Evolutionary conservation across 129 eudicot genomes (phyloP), one percentile per base, ranked within the genome.

Genomic region (Flaveria brownii): DNA sequence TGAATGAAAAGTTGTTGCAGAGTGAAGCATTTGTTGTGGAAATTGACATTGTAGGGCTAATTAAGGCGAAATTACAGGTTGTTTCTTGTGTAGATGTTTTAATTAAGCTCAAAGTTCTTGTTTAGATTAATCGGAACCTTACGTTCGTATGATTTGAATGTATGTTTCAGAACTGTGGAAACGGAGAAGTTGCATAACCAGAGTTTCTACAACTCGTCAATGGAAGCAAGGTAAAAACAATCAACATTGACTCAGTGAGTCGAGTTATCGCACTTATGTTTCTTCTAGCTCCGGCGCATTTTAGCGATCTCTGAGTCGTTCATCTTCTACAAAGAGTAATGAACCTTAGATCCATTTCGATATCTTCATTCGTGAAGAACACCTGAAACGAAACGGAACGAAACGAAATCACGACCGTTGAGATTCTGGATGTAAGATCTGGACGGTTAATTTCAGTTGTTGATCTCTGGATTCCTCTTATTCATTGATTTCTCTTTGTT

Each of bases 161-260:
- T 66, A 6, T 62, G 45, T 33, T 50, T 47, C 90, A 92, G 97
- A 66, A 74, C 11, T 70, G 84, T 9, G 56, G 90, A 90, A 81
- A 67, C 85, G 26, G 88, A 82, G 82, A 39, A 78, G 74, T 74
- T 86, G 79, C 73, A 66, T 45, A 73, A 70, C 18, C 82, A 66
- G 90, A 87, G 87, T 84, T 85, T 77, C 23, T 64, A 85, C 73
- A 89, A 87, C 88, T 82, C 90, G 77, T 78, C 98, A 86, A 90
- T 90, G 96, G 88, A 85, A 82, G 86, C 77, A 49, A 86, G 82
- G 96, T 90, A 70, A 47, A 26, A 12, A 66, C 62, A 73, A 28
- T 50, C 73, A 76, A 76, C 23, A 65, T 17, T 28, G 42, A 73
- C n/a, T 70, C 55, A 39, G 59, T 67, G 83, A 74, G 74, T 56